Evolutionary conservation across 495 filamentous ascomycete species (phyloP).

Genomic region (Penicillium verhagenii): DNA sequence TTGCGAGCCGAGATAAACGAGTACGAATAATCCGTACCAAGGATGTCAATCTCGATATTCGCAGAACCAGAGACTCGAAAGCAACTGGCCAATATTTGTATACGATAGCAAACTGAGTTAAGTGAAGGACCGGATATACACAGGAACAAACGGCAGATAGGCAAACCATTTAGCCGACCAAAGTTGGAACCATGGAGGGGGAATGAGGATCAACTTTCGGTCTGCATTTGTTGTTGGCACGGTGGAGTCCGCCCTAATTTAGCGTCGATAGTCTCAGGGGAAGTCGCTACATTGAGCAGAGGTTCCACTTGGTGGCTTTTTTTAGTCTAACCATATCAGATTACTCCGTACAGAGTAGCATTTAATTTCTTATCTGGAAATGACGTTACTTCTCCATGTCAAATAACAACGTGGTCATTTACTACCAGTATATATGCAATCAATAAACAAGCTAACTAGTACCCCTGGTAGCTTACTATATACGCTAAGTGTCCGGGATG

Average conservation of each 20-base stretch:
- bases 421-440: no score
- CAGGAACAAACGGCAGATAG: not conserved
- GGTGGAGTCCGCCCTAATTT: constrained; percentile 9
- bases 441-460: no score
- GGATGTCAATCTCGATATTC: no score
- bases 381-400: no score
- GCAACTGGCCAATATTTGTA: no score
- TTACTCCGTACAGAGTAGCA: not conserved
- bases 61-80: no score
- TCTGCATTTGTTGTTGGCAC: not conserved
- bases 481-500: no score
- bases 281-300: not conserved
- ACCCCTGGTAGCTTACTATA: no score
- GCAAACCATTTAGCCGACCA: not conserved
- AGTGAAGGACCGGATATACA: not conserved
- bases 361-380: not conserved
- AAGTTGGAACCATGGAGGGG: not conserved
- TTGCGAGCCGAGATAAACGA: no score
- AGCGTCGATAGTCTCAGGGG: constrained; percentile 8
- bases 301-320: not conserved
- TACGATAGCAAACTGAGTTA: no score
- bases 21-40: no score
- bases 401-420: no score
- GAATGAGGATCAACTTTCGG: constrained; percentile 3
- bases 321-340: not conserved